Base-by-base conservation (phyloP, 192 early-diverging fungal species). In the Entomortierella parvispora region DNA sequence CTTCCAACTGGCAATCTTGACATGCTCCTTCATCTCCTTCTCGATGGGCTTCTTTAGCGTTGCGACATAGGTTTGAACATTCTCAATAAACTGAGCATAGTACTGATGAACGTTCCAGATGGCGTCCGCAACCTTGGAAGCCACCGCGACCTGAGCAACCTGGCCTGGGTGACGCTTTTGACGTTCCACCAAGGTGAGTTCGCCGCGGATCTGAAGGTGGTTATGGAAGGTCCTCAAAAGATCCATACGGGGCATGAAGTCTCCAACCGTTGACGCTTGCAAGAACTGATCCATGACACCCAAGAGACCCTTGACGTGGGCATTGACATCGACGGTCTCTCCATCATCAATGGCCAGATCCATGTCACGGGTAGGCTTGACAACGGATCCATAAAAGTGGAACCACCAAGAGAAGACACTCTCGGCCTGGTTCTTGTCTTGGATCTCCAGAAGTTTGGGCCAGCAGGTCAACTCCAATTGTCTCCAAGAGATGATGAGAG, bases 1-100 rank as follows among this genome's bases (percentile, higher is more conserved):
- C 79, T 96, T 97, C 95, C 96, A 99, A 47, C 86, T 92, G 5
- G 97, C 96, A 65, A 99, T 95, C 83, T 94, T 91, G 34, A 99
- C 95, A 65, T 94, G 96, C 59, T 95, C 94, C 49, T 91, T 86
- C 76, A 99, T 84, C 26, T 98, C 95, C 63, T 94, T 95, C 40
- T 88, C 83, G 34, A 99, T 91, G 1, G 94, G 89, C 64, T 92
- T 89, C 45, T 90, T 86, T 3, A 84, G 62, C 17, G 80, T 70
- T 1, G 83, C 83, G 34, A 96, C 64, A 7, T 86, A 83, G n/a
- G 80, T 80, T 10, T 84, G 78, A 23, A 93, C 84, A 34, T 69
- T 79, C 22, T 80, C 68, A 20, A 69, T 58, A 64, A 93, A 98
- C 78, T 96, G 94, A 54, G 70, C 48, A 66, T 97, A 99, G 77